These are phyloP conservation scores for Chlorella sp. DNA, from an alignment of 139 green algal genomes.

Conservation along the genomic window DNA sequence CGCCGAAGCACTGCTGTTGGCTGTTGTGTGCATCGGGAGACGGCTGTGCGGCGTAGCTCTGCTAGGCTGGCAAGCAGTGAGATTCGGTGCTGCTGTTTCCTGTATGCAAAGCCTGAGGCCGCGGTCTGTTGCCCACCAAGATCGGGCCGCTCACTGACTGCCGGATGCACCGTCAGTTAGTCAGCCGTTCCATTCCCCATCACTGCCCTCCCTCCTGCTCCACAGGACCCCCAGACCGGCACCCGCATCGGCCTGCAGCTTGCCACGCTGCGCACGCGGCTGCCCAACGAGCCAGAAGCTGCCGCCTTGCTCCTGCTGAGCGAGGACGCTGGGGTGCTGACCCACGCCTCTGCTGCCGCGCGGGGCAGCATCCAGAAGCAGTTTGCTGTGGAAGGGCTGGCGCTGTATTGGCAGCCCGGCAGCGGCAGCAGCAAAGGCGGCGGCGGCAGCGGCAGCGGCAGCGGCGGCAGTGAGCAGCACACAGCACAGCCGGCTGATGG, in stretches of 20 bases:
- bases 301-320: background rate
- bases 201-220: too few relatives aligned
- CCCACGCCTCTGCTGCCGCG: background rate
- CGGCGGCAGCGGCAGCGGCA: background rate
- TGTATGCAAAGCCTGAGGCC: too few relatives aligned
- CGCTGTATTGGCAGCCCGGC: slow-evolving; percentile 30
- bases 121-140: too few relatives aligned
- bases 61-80: too few relatives aligned
- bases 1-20: background rate
- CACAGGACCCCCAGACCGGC: slow-evolving; percentile 26
- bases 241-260: slow-evolving; percentile 26
- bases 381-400: slow-evolving; percentile 33
- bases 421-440: background rate
- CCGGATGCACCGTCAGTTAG: too few relatives aligned
- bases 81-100: too few relatives aligned
- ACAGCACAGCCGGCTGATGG: background rate
- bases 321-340: background rate
- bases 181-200: too few relatives aligned
- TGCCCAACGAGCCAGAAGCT: background rate
- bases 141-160: too few relatives aligned
- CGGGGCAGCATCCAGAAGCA: slow-evolving; percentile 36
- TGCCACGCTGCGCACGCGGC: slow-evolving; percentile 28
- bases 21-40: too few relatives aligned
- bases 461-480: background rate
- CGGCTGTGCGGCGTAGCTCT: too few relatives aligned